phyloP scores from a whole-genome alignment of 768 basidiomycete genomes.

The Leccinum olivaceopallidum region DNA sequence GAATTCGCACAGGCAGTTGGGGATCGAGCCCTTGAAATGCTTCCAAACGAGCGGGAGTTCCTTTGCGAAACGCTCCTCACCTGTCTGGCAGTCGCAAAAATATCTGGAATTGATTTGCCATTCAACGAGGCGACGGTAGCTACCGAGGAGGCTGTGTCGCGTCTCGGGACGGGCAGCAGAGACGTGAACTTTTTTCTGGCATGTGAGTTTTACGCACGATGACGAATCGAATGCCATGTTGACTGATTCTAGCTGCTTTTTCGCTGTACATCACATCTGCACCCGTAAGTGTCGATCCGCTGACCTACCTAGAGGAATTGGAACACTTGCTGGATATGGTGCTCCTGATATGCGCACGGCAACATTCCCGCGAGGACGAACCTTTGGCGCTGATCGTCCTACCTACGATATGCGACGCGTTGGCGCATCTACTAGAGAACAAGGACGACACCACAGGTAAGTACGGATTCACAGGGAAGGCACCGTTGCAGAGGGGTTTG shows the following conservation, averaged over 20 bases:
- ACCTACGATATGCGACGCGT: conserved; percentile 50
- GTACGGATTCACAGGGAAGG: conserved; percentile 8
- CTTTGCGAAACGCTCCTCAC: conserved; percentile 40
- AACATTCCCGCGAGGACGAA: conserved; percentile 48
- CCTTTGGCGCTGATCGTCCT: conserved; percentile 50
- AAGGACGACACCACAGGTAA: conserved; percentile 28
- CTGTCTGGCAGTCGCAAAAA: conserved; percentile 32
- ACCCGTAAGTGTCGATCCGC: conserved; percentile 30
- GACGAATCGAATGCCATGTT: conserved; percentile 17
- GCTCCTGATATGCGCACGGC: conserved; percentile 46
- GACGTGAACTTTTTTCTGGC: conserved; percentile 38
- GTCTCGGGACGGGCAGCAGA: conserved; percentile 29
- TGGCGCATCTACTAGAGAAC: conserved; percentile 40
- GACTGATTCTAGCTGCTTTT: conserved; percentile 39
- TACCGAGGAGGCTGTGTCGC: conserved; percentile 41
- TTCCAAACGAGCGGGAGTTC: conserved; percentile 6
- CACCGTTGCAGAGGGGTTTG: background rate
- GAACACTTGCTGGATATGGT: conserved; percentile 51
- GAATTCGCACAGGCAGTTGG: conserved; percentile 18
- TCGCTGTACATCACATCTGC: conserved; percentile 42
- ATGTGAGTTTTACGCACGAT: conserved; percentile 35
- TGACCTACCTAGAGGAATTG: conserved; percentile 44
- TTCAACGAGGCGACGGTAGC: conserved; percentile 1
- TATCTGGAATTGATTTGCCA: conserved; percentile 14
- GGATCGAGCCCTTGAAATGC: conserved; percentile 16